Evolutionary conservation across 768 basidiomycete genomes (phyloP), one percentile per base, ranked within the genome.

Genomic region (Leccinum subtestaceum): DNA sequence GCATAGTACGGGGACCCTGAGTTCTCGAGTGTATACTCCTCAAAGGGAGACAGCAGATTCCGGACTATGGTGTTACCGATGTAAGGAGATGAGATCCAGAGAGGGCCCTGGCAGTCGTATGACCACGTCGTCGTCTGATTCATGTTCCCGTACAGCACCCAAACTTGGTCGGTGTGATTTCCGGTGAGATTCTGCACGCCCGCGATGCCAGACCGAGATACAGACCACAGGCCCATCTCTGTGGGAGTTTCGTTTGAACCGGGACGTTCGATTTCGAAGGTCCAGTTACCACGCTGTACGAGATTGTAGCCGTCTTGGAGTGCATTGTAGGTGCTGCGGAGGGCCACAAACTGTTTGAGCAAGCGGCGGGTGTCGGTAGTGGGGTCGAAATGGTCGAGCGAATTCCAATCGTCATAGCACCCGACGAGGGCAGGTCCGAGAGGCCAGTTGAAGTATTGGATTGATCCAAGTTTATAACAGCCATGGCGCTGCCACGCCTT

Each of bases 371-470:
- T 81, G 67, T 91, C 87, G 12, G 87, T 76, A 2, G 94, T 95
- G 27, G 93, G 93, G 72, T 97, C 95, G 70, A 96, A 96, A 71
- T 97, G 95, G 66, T 97, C 95, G 32, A 95, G 84, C 2, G 90
- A 84, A 71, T 96, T 95, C 92, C 91, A 95, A 65, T 91, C 86
- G 68, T 96, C 93, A 49, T 88, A 66, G 71, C 95, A 97, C 49
- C 93, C 95, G 17, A 93, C 76, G 32, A 93, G 70, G 2, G 90
- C 75, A 65, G 84, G 85, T 56, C 89, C 88, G 63, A 95, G 79
- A 2, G 90, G 89, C 84, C 95, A 91, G 74, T 96, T 94, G 81
- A 89, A 97, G 76, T 95, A 97, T 69, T 96, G 95, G 60, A 83
- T 80, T 8, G 95, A 96, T 11, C 95, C 95, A 34, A 96, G 84